Base-by-base conservation (phyloP, 805 yeast species). In the Candida manassasensis region DNA sequence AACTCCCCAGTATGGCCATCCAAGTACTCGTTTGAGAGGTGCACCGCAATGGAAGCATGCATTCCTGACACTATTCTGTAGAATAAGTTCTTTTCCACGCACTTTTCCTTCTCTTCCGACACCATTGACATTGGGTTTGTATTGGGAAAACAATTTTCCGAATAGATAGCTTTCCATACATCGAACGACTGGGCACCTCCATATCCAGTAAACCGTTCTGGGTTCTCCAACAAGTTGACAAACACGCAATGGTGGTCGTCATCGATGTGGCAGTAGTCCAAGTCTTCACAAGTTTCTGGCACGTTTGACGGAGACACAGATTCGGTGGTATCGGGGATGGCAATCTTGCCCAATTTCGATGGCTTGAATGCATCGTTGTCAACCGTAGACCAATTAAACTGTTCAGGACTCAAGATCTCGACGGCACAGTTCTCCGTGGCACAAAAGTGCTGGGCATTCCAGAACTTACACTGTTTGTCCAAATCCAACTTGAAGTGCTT, bases 141-240 rank as follows among this genome's bases (percentile, higher is more conserved):
- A 45, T 64, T 69, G 6, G 79, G 78, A 62, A 89, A 89, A 56
- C 96, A 88, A 64, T 89, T 89, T 49, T 93, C 96, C 28, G 77
- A 80, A 59, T 93, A 93, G 19, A 93, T 88, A 45, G 94, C 86
- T 27, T 77, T 70, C 99, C 99, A 93, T 31, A 93, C 86, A 53
- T 83, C 87, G 46, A 81, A 78, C 15, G 96, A 86, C 51, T 93
- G 96, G 34, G 81, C 78, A 19, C 98, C 98, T 21, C 88, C 84
- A 53, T 93, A 93, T 0, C 98, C 98, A 0, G 98, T 94, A 63
- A 85, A 93, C 50, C 97, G 71, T 59, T 93, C 99, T 1, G 96
- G 96, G 53, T 94, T 94, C 36, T 84, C 85, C 14, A 81, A 69
- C 38, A 93, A 71, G 50, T 89, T 87, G 19, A 93, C 95, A 49